These are phyloP conservation scores for Asterochloris erici DNA, from an alignment of 139 green algal genomes.

Conservation along the genomic window DNA sequence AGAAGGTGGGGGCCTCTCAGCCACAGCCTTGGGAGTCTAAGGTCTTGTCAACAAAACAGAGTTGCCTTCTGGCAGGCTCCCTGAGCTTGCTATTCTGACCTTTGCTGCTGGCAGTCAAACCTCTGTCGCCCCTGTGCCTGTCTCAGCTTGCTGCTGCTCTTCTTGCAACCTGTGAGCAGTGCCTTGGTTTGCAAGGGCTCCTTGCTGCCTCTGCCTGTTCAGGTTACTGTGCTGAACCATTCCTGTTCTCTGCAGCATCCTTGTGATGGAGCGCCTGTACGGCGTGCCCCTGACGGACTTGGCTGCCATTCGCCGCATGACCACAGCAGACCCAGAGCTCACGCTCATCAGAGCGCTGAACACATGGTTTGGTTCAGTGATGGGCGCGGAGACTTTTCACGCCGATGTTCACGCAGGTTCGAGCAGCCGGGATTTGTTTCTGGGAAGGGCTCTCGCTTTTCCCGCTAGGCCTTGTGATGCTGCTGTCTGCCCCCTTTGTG, in stretches of 20 bases:
- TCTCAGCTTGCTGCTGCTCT: neutral
- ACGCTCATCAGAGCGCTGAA: constrained; percentile 92
- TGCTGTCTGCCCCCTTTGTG: neutral
- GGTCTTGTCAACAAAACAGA: neutral
- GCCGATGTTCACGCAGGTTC: constrained; percentile 87
- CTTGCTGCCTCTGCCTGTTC: neutral
- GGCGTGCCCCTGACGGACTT: constrained; percentile 92
- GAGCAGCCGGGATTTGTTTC: neutral
- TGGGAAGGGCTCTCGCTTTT: neutral
- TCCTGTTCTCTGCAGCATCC: constrained; percentile 50
- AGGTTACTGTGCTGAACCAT: neutral
- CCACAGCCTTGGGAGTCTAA: too few species aligned
- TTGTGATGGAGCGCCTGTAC: constrained; percentile 90
- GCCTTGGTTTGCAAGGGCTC: neutral
- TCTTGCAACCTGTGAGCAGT: neutral
- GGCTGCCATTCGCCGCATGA: constrained; percentile 72
- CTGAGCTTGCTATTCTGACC: too few species aligned
- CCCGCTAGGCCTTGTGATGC: neutral
- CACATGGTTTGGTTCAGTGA: constrained; percentile 87
- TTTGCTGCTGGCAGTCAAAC: too few species aligned
- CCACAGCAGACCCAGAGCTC: constrained; percentile 27
- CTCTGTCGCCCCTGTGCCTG: constrained; percentile 4
- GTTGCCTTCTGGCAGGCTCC: too few species aligned
- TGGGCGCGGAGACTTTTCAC: constrained; percentile 92
- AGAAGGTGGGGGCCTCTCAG: constrained; percentile 37